phyloP scores from a whole-genome alignment of 352 stramenopile species.

The Globisporangium perplexum region DNA sequence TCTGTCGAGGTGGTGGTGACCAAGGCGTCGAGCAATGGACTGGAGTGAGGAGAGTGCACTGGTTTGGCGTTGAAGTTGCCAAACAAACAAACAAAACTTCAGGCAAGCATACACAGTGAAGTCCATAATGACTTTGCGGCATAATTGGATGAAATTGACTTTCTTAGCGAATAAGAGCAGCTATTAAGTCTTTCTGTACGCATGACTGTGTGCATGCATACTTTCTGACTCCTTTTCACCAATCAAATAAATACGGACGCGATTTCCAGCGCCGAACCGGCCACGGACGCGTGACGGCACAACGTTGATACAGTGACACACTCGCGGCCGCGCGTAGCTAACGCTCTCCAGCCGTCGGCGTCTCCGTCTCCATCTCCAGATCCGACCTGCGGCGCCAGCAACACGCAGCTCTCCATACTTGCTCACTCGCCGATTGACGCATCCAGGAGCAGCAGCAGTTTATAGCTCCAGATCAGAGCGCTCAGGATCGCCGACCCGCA shows the following conservation, averaged over 20 bases:
- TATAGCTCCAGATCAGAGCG: not conserved
- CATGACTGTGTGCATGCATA: not conserved
- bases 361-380: not conserved
- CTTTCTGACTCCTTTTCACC: not conserved
- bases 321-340: conserved; percentile 9
- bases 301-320: conserved; percentile 6
- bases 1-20: not conserved
- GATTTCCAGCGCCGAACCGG: not conserved
- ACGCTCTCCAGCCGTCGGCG: not conserved
- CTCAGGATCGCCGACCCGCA: not conserved
- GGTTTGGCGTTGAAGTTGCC: no score
- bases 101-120: not conserved
- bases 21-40: not conserved
- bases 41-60: no score
- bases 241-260: not conserved
- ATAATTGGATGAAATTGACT: not conserved
- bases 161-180: not conserved
- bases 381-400: no score
- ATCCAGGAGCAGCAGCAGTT: conserved; percentile 1
- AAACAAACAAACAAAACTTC: not conserved
- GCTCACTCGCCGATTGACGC: conserved; percentile 2
- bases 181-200: not conserved
- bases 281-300: conserved; percentile 4
- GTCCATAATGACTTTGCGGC: not conserved
- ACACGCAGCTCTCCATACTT: not conserved